phyloP scores from a whole-genome alignment of 2,329 filamentous ascomycete species.

The Gyromitra esculenta region DNA sequence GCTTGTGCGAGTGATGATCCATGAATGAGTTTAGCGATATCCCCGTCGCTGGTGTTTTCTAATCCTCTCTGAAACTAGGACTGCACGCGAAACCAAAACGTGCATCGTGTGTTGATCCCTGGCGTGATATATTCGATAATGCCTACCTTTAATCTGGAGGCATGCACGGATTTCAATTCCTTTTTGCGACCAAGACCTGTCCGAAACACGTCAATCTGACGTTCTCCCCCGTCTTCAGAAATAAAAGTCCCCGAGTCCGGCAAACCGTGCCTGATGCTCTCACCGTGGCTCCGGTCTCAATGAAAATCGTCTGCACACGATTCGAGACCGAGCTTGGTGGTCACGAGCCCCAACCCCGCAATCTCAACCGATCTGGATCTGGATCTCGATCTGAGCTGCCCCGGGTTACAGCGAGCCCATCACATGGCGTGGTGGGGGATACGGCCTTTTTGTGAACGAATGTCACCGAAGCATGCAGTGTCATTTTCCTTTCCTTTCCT shows the following conservation, averaged over 20 bases:
- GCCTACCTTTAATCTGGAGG: background rate
- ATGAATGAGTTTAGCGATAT: conserved; percentile 16
- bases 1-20: conserved; percentile 34
- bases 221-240: conserved; percentile 2
- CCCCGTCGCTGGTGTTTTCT: background rate
- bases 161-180: conserved; percentile 11
- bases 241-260: background rate
- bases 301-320: background rate
- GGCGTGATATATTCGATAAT: background rate
- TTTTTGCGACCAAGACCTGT: background rate
- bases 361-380: conserved; percentile 50
- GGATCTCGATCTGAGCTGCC: conserved; percentile 43
- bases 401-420: conserved; percentile 10
- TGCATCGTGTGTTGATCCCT: background rate
- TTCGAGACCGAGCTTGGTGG: conserved; percentile 16
- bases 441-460: conserved; percentile 10
- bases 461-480: conserved; percentile 17
- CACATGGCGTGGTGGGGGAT: conserved; percentile 8
- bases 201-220: conserved; percentile 19
- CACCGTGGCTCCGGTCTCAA: conserved; percentile 5
- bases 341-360: conserved; percentile 49
- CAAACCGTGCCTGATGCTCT: conserved; percentile 2
- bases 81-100: background rate
- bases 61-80: conserved; percentile 19
- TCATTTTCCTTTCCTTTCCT: conserved; percentile 27